Evolutionary conservation across 352 stramenopile genomes (phyloP), one percentile per base, ranked within the genome.

Genomic region (Phytophthora pistaciae): DNA sequence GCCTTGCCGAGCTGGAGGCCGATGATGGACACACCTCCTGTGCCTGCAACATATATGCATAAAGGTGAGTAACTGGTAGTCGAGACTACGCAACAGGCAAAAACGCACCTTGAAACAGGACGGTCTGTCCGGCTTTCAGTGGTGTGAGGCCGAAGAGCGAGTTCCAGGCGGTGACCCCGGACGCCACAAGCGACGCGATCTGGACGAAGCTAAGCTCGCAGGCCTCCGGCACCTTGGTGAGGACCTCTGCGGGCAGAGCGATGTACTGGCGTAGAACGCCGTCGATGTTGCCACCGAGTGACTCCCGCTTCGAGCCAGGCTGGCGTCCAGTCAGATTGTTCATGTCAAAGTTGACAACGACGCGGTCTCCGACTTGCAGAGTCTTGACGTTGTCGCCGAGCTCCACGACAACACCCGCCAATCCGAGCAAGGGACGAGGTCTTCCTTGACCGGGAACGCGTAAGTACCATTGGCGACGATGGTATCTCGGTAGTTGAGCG

Each of bases 1-100:
- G 60, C 60, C 49, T 66, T 66, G 49, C 48, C 60, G 31, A 66
- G 46, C 42, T 66, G 60, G 23, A 66, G 60, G 31, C 60, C 49
- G n/a, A 66, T 50, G 33, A 46, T 66, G 7, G 48, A 60, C 16
- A 60, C 60, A 42, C 60, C 31, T 58, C 33, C 49, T 8, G 59
- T 66, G 7, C 59, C 42, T 64, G 44, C 9, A 64, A 9, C 10
- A 53, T 18, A 5, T 53, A 53, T 16, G 5, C 25, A 53, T 4
- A 13, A 53, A 53, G 14, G 46, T 29, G 25, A 53, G 5, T 13
- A 23, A 16, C 13, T 8, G 46, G 14, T 6, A 48, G 40, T 48
- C 13, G 3, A 5, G 40, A 20, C 13, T 21, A 21, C 5, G 3
- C 14, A 20, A 48, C 40, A 48, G 8, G 46, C 46, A 23, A 53